These are phyloP conservation scores for Podospora pseudoanserina DNA, from an alignment of 495 filamentous ascomycete species.

Conservation along the genomic window DNA sequence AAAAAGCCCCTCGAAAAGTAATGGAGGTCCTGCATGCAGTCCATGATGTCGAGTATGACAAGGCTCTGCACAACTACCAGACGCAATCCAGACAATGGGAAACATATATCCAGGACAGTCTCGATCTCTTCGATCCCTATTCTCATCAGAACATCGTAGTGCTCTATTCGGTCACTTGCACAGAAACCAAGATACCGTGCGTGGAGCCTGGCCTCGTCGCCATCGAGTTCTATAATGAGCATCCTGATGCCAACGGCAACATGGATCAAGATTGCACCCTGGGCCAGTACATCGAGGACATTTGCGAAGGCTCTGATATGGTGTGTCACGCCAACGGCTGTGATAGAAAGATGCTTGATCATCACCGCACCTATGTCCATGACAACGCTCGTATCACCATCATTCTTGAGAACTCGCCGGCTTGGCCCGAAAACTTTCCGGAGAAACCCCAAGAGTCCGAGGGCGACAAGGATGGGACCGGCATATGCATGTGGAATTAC, in stretches of 20 bases:
- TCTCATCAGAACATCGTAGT: slow-evolving; percentile 93
- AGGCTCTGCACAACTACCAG: slow-evolving; percentile 86
- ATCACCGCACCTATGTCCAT: slow-evolving; percentile 96
- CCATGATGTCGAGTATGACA: slow-evolving; percentile 94
- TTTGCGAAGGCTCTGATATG: slow-evolving; percentile 70
- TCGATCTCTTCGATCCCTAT: slow-evolving; percentile 87
- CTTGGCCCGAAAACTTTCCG: slow-evolving; percentile 44
- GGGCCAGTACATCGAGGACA: slow-evolving; percentile 91
- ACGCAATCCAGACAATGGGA: slow-evolving; percentile 97
- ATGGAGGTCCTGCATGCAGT: slow-evolving; percentile 92
- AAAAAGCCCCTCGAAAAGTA: slow-evolving; percentile 74
- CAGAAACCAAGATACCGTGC: slow-evolving; percentile 85
- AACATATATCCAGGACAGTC: slow-evolving; percentile 76
- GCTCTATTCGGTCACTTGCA: slow-evolving; percentile 91
- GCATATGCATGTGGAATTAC: slow-evolving; percentile 95
- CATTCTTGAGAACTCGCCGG: slow-evolving; percentile 67
- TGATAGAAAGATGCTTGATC: slow-evolving; percentile 83
- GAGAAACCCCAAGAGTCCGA: slow-evolving; percentile 39
- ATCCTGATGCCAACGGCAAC: slow-evolving; percentile 54
- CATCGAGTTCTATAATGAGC: slow-evolving; percentile 88
- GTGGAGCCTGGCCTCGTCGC: slow-evolving; percentile 81
- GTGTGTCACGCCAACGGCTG: slow-evolving; percentile 81
- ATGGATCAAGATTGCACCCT: slow-evolving; percentile 88
- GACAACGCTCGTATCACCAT: slow-evolving; percentile 91
- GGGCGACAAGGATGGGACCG: slow-evolving; percentile 39